Conservation (phyloP, 164 flowering plant genomes). For the Malania oleifera region DNA sequence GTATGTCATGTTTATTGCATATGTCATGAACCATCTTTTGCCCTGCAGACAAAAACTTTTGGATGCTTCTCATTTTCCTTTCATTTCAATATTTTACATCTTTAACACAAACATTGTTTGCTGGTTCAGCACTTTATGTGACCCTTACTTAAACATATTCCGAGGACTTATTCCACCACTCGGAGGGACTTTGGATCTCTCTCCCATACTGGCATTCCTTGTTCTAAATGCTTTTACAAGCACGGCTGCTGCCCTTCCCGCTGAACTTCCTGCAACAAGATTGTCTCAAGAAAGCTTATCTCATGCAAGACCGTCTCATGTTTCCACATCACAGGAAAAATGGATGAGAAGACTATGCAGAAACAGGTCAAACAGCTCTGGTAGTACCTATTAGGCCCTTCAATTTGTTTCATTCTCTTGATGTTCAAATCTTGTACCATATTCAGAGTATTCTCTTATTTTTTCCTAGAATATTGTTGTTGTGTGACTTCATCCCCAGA, state of each 20-base stretch:
- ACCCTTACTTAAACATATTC: conserved; percentile 93
- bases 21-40: too few species aligned
- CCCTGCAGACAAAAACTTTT: too few species aligned
- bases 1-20: too few species aligned
- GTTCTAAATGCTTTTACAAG: conserved; percentile 84
- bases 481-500: too few species aligned
- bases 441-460: too few species aligned
- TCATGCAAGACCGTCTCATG: conserved; percentile 13
- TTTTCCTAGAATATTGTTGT: too few species aligned
- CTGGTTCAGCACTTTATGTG: conserved; percentile 75
- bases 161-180: conserved; percentile 94
- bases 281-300: conserved; percentile 10
- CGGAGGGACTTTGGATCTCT: conserved; percentile 87
- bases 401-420: neutral
- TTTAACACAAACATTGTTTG: neutral
- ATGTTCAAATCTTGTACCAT: neutral
- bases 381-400: conserved; percentile 16
- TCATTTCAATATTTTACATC: neutral
- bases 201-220: conserved; percentile 87
- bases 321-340: conserved; percentile 37
- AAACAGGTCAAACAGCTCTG: conserved; percentile 22
- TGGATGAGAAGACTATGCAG: conserved; percentile 44
- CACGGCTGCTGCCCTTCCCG: conserved; percentile 67
- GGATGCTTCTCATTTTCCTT: neutral
- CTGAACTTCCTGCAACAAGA: conserved; percentile 7